Base-by-base conservation (phyloP, 139 green algal genomes). In the Microglena sp. region DNA sequence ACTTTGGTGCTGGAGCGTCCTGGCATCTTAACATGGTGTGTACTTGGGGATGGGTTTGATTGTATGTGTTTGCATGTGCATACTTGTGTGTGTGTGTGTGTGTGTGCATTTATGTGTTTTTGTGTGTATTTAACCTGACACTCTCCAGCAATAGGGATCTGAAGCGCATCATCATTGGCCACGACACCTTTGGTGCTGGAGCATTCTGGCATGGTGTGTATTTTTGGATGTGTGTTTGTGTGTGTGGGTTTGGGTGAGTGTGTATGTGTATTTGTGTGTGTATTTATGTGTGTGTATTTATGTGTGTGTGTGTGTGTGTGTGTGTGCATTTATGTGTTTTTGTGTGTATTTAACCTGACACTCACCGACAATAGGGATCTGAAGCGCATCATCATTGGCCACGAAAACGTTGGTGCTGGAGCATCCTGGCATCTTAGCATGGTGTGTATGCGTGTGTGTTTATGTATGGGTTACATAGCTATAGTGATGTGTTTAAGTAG, bases 21-120 rank as follows among this genome's bases (percentile, higher is more conserved):
- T 90, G 84, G 84, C 82, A 88, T 62, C 70, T 90, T 31, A 66
- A 74, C 40, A 54, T 70, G 69, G 73, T 82, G 62, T 56, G 76
- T 55, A n/a, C n/a, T n/a, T n/a, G n/a, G n/a, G 73, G 76, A 45
- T 22, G 27, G 5, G n/a, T 64, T 18, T 24, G 6, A n/a, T n/a
- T n/a, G n/a, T n/a, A n/a, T n/a, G n/a, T n/a, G n/a, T n/a, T n/a
- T n/a, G n/a, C 66, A 3, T 61, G 3, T 33, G 3, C 11, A 28
- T 26, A 34, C 28, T 15, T 61, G 54, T 61, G 54, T 34, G 18
- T 33, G 54, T 61, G 40, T 18, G 40, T 50, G 40, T 50, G 40
- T 50, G 40, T 50, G 40, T 50, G 40, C 40, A 18, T 50, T 11
- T 50, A 18, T 50, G 40, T 50, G 40, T 50, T 11, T 50, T 11